These are phyloP conservation scores for Carex scoparia DNA, from an alignment of 176 grass and related monocot genomes.

Conservation along the genomic window DNA sequence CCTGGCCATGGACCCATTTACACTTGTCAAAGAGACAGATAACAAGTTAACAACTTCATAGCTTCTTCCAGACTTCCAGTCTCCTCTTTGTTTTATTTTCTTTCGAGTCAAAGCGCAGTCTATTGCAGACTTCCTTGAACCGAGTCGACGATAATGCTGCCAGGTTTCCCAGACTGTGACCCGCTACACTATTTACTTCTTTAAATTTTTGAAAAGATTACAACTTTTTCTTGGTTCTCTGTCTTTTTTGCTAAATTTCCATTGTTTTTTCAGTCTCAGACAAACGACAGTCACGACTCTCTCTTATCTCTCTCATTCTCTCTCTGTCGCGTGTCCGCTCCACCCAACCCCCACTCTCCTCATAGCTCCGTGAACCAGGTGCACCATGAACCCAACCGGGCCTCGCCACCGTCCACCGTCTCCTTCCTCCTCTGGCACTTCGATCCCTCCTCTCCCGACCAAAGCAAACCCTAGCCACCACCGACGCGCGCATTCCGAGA, in stretches of 20 bases:
- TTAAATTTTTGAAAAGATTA: background rate
- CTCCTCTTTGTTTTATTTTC: background rate
- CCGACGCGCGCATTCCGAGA: slow-evolving; percentile 81
- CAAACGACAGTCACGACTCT: slow-evolving; percentile 10
- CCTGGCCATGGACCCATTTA: background rate
- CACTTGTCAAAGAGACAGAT: background rate
- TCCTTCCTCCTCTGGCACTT: slow-evolving; percentile 26
- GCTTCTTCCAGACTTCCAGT: background rate
- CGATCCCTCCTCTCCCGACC: slow-evolving; percentile 18
- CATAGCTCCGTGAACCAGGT: slow-evolving; percentile 1
- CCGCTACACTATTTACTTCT: background rate
- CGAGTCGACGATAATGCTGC: background rate
- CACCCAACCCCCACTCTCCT: slow-evolving; percentile 4
- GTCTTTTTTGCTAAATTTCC: background rate
- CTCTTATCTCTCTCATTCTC: background rate
- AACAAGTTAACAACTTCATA: background rate
- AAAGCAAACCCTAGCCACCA: slow-evolving; percentile 31
- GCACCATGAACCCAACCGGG: slow-evolving; percentile 38
- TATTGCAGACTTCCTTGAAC: background rate
- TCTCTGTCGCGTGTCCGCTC: background rate
- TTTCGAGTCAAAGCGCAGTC: background rate
- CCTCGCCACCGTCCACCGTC: slow-evolving; percentile 35
- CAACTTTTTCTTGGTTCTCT: background rate
- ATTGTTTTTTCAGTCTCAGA: background rate
- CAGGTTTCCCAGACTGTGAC: background rate